Conservation (phyloP, 108 stramenopile species). For the Mediolabrus comicus region DNA sequence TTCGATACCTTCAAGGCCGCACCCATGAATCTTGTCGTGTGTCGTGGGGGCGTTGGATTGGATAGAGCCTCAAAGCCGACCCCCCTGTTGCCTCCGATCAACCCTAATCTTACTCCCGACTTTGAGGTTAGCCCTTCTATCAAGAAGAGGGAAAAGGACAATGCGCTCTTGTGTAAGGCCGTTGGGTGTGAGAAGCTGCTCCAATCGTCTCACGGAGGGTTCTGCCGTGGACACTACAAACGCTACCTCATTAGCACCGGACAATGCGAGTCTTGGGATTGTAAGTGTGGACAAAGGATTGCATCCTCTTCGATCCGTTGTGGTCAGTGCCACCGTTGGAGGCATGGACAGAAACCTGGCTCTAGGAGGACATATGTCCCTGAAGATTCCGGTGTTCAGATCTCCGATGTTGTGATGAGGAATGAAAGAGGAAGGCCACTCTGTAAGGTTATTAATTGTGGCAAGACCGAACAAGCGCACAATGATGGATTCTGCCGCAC, state of each 20-base stretch:
- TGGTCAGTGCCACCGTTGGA: neutral
- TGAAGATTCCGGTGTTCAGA: neutral
- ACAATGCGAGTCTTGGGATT: slow-evolving; percentile 6
- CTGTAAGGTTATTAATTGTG: slow-evolving; percentile 17
- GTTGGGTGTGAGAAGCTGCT: slow-evolving; percentile 29
- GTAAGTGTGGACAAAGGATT: slow-evolving; percentile 1
- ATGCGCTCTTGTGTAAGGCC: slow-evolving; percentile 23
- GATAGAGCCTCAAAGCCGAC: neutral
- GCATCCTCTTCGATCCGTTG: neutral
- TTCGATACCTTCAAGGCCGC: slow-evolving; percentile 5
- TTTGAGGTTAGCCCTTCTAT: neutral
- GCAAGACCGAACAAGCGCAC: slow-evolving; percentile 17
- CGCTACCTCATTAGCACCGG: slow-evolving; percentile 6
- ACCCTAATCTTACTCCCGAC: neutral
- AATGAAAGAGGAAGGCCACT: slow-evolving; percentile 16
- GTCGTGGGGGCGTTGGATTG: neutral
- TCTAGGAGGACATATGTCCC: neutral
- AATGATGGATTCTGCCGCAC: slow-evolving; percentile 27
- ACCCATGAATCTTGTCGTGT: neutral
- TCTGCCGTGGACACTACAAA: slow-evolving; percentile 34
- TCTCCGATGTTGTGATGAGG: neutral
- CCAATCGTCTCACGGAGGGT: slow-evolving; percentile 31
- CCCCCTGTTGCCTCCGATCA: neutral
- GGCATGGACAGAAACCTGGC: neutral
- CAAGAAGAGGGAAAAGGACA: slow-evolving; percentile 4